Evolutionary conservation across 1,284 basidiomycete species (phyloP), one percentile per base, ranked within the genome.

Genomic region (Leccinum subrobustum): DNA sequence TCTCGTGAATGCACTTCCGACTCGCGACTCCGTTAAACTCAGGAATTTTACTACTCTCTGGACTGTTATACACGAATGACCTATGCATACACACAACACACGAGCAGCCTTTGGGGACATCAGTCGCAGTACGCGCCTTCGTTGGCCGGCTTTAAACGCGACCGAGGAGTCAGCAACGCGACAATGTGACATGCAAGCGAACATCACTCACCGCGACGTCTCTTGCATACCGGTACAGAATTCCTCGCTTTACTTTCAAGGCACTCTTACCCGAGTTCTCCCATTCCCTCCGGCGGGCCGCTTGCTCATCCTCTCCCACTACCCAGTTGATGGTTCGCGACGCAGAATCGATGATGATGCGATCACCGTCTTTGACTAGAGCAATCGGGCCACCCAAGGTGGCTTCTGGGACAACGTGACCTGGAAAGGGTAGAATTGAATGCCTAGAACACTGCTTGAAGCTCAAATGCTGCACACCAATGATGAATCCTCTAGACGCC

Each of bases 321-420:
- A 88, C 77, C 85, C 96, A 92, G 66, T 88, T 80, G 65, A 99
- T 91, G 20, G 84, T 84, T 74, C 93, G 88, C 56, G 79, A 87
- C 68, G 85, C 87, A 6, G 95, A 83, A 72, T 95, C 92, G 65
- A 96, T 92, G 64, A 87, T 72, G 68, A 96, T 91, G 60, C 82
- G 81, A 73, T 99, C 96, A 4, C 96, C 97, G 70, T 98, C 96
- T 70, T 91, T 78, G 47, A 98, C 91, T 18, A 99, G 86, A 11
- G 93, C 96, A 70, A 99, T 98, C 9, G 96, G 95, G 2, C 96
- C 96, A 63, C 96, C 96, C 50, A 92, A 81, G 57, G 87, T 86
- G n/a, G 94, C 93, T 77, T 96, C 93, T 23, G 96, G 96, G 1
- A 94, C 92, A 53, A 96, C 92, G 68, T 97, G 95, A 5, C 93